Conservation (phyloP, 768 basidiomycete species). For the Coprinopsis strossmayeri region DNA sequence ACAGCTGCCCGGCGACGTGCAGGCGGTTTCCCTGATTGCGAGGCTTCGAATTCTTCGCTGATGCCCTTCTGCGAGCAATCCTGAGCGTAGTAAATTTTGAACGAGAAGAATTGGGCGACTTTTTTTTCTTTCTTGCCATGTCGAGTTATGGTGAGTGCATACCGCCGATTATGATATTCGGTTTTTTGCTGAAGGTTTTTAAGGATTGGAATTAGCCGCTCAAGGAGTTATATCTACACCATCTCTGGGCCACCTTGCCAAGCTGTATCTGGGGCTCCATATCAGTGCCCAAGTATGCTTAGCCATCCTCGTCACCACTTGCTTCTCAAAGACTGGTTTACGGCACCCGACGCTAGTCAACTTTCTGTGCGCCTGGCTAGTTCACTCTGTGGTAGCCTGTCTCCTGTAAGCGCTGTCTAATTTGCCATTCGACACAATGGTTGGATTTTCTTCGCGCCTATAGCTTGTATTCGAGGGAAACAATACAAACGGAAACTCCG, state of each 20-base stretch:
- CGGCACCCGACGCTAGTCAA: slow-evolving; percentile 51
- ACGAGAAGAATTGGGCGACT: neutral
- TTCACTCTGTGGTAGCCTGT: slow-evolving; percentile 47
- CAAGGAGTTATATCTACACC: slow-evolving; percentile 3
- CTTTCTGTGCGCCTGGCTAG: slow-evolving; percentile 49
- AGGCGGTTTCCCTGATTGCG: neutral
- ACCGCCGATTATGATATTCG: no score
- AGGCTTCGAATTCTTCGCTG: neutral
- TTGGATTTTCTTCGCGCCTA: no score
- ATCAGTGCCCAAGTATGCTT: slow-evolving; percentile 47
- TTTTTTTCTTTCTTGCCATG: neutral
- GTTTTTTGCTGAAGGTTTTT: no score
- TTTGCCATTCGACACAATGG: no score
- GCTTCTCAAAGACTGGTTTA: slow-evolving; percentile 31
- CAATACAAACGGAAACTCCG: no score
- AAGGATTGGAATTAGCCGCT: neutral
- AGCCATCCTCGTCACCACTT: slow-evolving; percentile 41
- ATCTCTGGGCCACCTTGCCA: slow-evolving; percentile 21
- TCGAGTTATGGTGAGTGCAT: neutral
- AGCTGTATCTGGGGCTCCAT: slow-evolving; percentile 40
- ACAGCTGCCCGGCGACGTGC: neutral
- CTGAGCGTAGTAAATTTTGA: neutral
- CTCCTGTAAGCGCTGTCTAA: slow-evolving; percentile 35
- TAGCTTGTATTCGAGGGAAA: no score
- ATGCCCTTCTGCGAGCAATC: neutral